Base-by-base conservation (phyloP, 2,329 filamentous ascomycete genomes). In the Calonectria henricotiae region DNA sequence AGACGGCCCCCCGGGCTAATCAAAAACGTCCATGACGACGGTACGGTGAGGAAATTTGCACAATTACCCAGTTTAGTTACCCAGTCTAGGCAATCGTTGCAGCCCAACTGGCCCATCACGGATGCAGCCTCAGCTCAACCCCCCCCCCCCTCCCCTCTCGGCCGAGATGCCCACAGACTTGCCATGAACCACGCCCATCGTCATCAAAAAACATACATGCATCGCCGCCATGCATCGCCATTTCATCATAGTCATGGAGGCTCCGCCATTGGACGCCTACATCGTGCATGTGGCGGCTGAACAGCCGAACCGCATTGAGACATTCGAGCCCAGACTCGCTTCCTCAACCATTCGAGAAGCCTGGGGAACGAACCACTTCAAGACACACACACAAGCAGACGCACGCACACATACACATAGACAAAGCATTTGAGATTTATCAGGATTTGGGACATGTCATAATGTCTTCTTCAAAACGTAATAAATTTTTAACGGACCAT, bases 401-500 rank as follows among this genome's bases (percentile, higher is more conserved):
- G 7, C 27, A 30, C 27, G 2, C 27, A 7, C 27, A 30, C 27
- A 30, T 7, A 30, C 27, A 30, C 7, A 7, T 7, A 30, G 17
- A 25, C 46, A 17, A 15, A 12, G 23, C 2, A 12, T n/a, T 51
- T 25, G 13, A 32, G 12, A 51, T 30, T 20, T 8, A 15, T 3
- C 17, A 17, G 0, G 0, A 30, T 60, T 62, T 20, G 30, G 41
- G 30, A 62, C 60, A 47, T 54, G n/a, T 65, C 46, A 41, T 54
- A 20, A 41, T 32, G 35, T 47, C 23, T 60, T 74, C 46, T 63
- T 69, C 51, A 67, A 65, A 51, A 51, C 63, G 27, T 62, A 58
- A 65, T 65, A 63, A 25, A 64, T 77, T 68, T 73, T 77, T 68
- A 73, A 72, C 68, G 63, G 73, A 71, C 73, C 69, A 75, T 70